phyloP scores from a whole-genome alignment of 73 alveolate species.

The Tetrahymena thermophila region DNA sequence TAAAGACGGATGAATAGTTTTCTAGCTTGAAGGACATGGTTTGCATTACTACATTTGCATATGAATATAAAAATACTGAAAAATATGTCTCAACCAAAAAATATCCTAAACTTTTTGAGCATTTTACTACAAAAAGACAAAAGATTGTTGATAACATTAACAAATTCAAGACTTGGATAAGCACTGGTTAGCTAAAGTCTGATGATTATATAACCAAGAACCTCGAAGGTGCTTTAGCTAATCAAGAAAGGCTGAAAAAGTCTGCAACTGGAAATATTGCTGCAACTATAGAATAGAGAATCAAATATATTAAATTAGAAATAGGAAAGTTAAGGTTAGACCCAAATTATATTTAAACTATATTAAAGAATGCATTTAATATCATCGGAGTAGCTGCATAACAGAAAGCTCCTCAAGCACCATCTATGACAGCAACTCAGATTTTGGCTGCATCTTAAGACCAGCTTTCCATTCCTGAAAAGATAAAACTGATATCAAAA shows the following conservation, averaged over 20 bases:
- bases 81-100: neutral
- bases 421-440: neutral
- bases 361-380: neutral
- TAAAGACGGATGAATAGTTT: neutral
- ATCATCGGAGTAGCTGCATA: neutral
- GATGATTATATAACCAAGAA: neutral
- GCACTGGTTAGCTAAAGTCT: neutral
- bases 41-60: neutral
- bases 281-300: neutral
- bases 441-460: neutral
- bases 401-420: neutral
- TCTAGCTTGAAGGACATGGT: neutral
- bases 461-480: neutral
- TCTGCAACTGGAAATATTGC: neutral
- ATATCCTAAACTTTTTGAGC: neutral
- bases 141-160: neutral
- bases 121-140: neutral
- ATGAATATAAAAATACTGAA: neutral
- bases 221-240: neutral
- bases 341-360: neutral
- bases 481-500: neutral
- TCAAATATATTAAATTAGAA: neutral
- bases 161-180: neutral
- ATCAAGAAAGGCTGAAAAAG: neutral
- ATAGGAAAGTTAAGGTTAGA: neutral